Percentiles rank a stretch among this genome's conserved stretches.
These are phyloP conservation scores for Puccinellia tenuiflora DNA, from an alignment of 176 grass and related monocot species.

Conservation along the genomic window DNA sequence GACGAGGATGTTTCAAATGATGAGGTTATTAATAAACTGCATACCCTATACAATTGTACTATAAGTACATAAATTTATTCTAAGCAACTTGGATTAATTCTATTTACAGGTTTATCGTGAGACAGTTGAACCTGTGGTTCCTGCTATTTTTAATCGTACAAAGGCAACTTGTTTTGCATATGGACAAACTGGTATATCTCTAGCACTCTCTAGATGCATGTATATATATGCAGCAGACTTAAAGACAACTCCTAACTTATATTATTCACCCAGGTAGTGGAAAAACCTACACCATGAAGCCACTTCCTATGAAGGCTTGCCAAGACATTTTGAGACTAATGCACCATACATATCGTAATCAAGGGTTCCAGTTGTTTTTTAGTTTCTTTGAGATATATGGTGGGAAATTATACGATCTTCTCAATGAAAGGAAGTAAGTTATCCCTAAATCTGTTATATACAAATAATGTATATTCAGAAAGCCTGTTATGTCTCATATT, in stretches of 20 bases:
- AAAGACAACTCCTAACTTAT: conserved; percentile 10
- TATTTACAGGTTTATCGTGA: conserved; percentile 80
- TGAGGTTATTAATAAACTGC: conserved; percentile 41
- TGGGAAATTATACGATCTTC: conserved; percentile 93
- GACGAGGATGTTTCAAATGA: conserved; percentile 98
- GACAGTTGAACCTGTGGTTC: conserved; percentile 94
- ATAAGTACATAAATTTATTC: conserved; percentile 16
- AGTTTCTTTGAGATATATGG: conserved; percentile 99
- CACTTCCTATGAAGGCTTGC: conserved; percentile 91
- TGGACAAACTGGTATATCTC: conserved; percentile 86
- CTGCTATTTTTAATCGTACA: conserved; percentile 90
- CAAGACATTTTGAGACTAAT: conserved; percentile 97
- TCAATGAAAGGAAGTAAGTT: conserved; percentile 88
- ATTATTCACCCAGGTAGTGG: conserved; percentile 72
- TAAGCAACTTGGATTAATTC: neutral
- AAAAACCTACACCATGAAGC: conserved; percentile 97
- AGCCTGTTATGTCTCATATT: neutral
- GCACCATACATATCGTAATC: conserved; percentile 86
- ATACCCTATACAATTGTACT: neutral
- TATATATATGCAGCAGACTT: conserved; percentile 7
- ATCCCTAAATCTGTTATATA: neutral
- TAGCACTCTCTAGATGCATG: conserved; percentile 1
- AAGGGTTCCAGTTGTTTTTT: conserved; percentile 86
- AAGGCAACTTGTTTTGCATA: conserved; percentile 99
- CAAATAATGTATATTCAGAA: neutral